Percentiles rank a stretch among this genome's conserved stretches.
Evolutionary conservation across 768 basidiomycete species (phyloP).

Genomic region (Tylopilus vinaceipallidus): DNA sequence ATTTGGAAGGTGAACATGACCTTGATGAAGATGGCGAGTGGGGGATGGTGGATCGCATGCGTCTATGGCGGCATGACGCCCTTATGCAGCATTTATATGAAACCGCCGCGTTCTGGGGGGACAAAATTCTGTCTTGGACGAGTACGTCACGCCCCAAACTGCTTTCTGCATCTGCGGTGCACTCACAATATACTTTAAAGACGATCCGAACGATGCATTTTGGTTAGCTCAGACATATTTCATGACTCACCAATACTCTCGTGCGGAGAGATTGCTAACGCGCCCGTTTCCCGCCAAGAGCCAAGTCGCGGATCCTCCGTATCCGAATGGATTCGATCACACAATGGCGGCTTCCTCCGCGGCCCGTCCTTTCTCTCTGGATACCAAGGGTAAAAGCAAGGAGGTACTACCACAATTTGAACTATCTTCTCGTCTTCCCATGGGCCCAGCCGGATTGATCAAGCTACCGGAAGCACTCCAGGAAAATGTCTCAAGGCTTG

Average conservation of each 20-base stretch:
- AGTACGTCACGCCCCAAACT: constrained; percentile 51
- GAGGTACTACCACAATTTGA: constrained; percentile 43
- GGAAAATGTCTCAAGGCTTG: constrained; percentile 69
- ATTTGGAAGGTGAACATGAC: constrained; percentile 56
- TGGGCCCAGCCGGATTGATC: constrained; percentile 69
- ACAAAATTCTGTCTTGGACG: constrained; percentile 95
- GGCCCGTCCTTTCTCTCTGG: constrained; percentile 42
- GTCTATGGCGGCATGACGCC: constrained; percentile 96
- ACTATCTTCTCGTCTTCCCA: constrained; percentile 56
- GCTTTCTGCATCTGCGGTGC: constrained; percentile 4
- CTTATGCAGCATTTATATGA: constrained; percentile 98
- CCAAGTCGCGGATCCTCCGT: constrained; percentile 35
- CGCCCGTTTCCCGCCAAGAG: constrained; percentile 71
- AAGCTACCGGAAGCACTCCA: constrained; percentile 65
- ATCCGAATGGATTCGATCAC: constrained; percentile 25
- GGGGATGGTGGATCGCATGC: constrained; percentile 93
- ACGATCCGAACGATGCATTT: constrained; percentile 96
- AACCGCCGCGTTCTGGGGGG: constrained; percentile 97
- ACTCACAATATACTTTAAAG: constrained; percentile 38
- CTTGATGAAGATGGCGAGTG: constrained; percentile 69
- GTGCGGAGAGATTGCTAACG: constrained; percentile 87
- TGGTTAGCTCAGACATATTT: constrained; percentile 99
- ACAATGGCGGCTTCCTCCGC: constrained; percentile 25
- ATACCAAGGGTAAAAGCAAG: constrained; percentile 60
- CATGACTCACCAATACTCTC: constrained; percentile 91